These are phyloP conservation scores for Nephelium lappaceum DNA, from an alignment of 345 rosid genomes.

Conservation along the genomic window DNA sequence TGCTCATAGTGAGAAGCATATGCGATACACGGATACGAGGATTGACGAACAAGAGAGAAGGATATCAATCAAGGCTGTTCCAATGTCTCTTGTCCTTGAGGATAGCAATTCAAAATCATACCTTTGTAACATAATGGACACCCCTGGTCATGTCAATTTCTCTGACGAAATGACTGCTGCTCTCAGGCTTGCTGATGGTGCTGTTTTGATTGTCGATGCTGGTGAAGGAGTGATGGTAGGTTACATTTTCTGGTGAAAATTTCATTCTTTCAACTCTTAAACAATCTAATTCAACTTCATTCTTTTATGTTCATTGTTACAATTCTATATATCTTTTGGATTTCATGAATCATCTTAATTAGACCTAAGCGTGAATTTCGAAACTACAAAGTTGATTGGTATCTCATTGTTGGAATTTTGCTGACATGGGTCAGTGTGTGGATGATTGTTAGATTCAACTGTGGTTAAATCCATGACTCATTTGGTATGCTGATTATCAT, in stretches of 20 bases:
- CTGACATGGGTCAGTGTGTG: background rate
- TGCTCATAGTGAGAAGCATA: conserved; percentile 78
- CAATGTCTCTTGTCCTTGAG: conserved; percentile 97
- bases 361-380: background rate
- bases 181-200: conserved; percentile 93
- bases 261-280: background rate
- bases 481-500: conserved; percentile 12
- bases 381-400: background rate
- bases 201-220: conserved; percentile 92
- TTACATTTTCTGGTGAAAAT: background rate
- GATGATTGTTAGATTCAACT: conserved; percentile 5
- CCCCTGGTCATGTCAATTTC: conserved; percentile 92
- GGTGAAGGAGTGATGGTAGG: conserved; percentile 86
- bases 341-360: background rate
- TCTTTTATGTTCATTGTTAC: background rate
- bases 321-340: conserved; percentile 17
- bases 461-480: background rate
- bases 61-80: conserved; percentile 91
- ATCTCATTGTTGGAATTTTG: background rate
- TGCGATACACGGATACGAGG: conserved; percentile 90
- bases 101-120: conserved; percentile 91
- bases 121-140: conserved; percentile 88
- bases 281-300: background rate
- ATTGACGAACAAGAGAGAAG: conserved; percentile 97
- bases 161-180: conserved; percentile 90